Evolutionary conservation across 2,329 filamentous ascomycete species (phyloP).

Genomic region (Ceratocystis cubensis): DNA sequence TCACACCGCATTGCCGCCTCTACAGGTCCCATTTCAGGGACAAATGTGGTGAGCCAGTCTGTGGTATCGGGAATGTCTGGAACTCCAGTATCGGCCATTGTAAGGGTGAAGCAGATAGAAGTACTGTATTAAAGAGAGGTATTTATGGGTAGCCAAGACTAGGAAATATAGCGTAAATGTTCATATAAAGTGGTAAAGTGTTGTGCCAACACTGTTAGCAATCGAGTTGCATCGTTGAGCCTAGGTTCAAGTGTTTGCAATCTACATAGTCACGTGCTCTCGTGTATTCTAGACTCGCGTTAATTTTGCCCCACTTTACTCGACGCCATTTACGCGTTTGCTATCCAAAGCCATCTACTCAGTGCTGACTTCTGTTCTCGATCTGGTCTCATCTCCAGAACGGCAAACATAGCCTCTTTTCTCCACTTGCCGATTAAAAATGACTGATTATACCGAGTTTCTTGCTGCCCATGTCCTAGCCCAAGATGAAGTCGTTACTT

Average conservation of each 20-base stretch:
- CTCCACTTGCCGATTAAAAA: conserved; percentile 23
- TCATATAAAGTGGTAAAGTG: no score
- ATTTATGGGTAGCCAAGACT: no score
- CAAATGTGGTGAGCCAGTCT: conserved; percentile 64
- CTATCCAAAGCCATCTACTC: no score
- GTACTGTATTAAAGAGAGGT: no score
- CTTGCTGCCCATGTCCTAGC: conserved; percentile 64
- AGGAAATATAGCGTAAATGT: no score
- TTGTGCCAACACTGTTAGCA: no score
- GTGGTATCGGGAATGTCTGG: conserved; percentile 59
- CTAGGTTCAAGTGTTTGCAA: no score
- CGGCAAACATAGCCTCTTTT: neutral
- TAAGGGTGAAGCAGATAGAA: no score
- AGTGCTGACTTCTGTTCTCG: no score
- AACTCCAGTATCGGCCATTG: conserved; percentile 29
- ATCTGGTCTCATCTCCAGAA: neutral
- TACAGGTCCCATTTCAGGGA: conserved; percentile 54
- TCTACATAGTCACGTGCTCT: neutral
- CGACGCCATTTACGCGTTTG: no score
- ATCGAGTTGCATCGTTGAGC: no score
- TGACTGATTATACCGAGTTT: conserved; percentile 56
- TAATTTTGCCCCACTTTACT: neutral
- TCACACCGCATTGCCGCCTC: conserved; percentile 85
- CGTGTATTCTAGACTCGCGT: neutral
- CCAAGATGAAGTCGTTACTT: conserved; percentile 69